Conservation (phyloP, 2,329 filamentous ascomycete genomes). For the Sporothrix humicola region DNA sequence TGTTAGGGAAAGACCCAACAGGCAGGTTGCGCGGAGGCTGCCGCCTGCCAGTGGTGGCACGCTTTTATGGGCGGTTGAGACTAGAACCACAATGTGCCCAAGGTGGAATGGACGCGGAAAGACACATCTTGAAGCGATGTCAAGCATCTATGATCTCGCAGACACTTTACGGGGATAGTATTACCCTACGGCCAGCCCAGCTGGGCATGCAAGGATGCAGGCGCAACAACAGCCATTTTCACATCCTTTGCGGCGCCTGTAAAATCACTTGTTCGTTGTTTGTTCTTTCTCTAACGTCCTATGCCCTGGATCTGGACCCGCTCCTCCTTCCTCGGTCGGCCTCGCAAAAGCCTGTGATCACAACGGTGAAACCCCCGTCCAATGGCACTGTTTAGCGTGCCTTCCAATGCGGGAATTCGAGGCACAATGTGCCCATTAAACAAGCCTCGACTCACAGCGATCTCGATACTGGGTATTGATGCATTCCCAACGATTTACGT, state of each 20-base stretch:
- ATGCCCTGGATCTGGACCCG: background rate
- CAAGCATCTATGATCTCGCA: conserved; percentile 18
- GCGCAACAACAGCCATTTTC: background rate
- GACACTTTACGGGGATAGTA: background rate
- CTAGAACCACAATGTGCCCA: conserved; percentile 29
- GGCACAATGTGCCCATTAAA: conserved; percentile 26
- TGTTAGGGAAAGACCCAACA: conserved; percentile 2
- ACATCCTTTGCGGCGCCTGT: background rate
- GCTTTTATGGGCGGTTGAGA: conserved; percentile 28
- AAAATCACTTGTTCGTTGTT: background rate
- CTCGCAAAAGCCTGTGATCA: conserved; percentile 27
- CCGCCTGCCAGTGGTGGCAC: conserved; percentile 9
- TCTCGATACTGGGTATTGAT: background rate
- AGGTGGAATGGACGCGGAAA: conserved; percentile 23
- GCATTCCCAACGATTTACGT: background rate
- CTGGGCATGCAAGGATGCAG: background rate
- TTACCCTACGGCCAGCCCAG: background rate
- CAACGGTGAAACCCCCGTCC: conserved; percentile 11
- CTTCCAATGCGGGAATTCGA: conserved; percentile 25
- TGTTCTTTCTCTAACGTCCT: background rate
- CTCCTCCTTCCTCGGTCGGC: conserved; percentile 28
- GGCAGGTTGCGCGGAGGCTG: conserved; percentile 15
- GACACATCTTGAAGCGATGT: background rate
- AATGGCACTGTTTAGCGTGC: conserved; percentile 18
- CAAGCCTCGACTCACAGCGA: conserved; percentile 8